Evolutionary conservation across 305 asterid genomes (phyloP).

Genomic region (Solanum hybrid): DNA sequence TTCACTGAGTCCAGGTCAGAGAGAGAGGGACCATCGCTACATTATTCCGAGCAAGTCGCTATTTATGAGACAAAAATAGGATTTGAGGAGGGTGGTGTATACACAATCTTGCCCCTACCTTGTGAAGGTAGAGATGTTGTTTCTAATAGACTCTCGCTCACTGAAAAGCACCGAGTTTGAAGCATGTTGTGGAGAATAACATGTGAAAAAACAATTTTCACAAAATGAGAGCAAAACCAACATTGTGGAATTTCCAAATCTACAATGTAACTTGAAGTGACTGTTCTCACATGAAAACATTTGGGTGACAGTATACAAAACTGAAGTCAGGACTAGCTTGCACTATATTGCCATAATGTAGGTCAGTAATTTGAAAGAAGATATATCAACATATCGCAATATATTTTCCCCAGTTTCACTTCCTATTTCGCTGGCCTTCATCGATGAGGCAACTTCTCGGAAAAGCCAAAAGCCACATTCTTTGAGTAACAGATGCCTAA

Average conservation of each 20-base stretch:
- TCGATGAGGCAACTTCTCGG: background rate
- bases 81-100: background rate
- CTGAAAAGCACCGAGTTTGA: background rate
- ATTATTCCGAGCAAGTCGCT: background rate
- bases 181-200: background rate
- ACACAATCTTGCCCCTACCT: background rate
- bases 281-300: background rate
- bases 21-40: accelerated
- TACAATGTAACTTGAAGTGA: background rate
- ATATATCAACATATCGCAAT: background rate
- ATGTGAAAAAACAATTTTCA: background rate
- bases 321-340: background rate
- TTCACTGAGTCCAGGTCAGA: too few species aligned
- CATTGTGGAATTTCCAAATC: background rate
- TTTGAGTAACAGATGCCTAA: background rate
- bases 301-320: background rate
- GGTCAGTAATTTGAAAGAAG: background rate
- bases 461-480: background rate
- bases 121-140: background rate
- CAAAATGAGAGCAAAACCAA: background rate
- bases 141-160: background rate
- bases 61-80: background rate
- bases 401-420: background rate
- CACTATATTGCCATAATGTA: background rate
- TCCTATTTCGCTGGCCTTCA: background rate